Base-by-base conservation (phyloP, 2,329 filamentous ascomycete genomes). In the Camptophora hylomeconis region DNA sequence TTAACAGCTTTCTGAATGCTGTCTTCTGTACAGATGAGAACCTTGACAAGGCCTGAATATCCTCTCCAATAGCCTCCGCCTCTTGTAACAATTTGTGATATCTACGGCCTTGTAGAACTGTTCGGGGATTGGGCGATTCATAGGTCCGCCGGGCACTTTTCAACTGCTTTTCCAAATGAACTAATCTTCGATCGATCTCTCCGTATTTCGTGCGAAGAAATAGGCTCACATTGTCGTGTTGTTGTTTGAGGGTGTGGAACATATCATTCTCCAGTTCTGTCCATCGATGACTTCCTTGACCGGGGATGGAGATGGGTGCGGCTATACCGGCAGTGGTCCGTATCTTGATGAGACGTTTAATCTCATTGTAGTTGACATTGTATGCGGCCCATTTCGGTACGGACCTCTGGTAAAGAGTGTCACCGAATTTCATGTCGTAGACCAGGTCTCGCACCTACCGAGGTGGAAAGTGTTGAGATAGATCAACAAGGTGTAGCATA, bases 331-430 rank as follows among this genome's bases (percentile, higher is more conserved):
- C 69, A 8, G 75, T 77, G 2, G 82, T 92, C 49, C 83, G 71
- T 36, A 69, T 69, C 53, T 87, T 89, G 61, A 92, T 87, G 46
- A 81, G 67, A 51, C 80, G 69, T 56, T 92, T 92, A 39, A 92
- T 68, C 26, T 80, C 79, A 52, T 87, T 82, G 63, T 92, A 92
- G 53, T 89, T 82, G 54, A 92, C 73, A 54, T 92, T 89, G 52
- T 86, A 77, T 40, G 81, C 66, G 46, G 70, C 79, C 80, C 80
- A 89, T 69, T 79, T 73, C 39, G 80, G 80, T 47, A 84, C 80
- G 25, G 80, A 86, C 52, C 80, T 69, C 54, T 72, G 67, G 50
- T 76, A 72, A 37, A 89, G 66, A 37, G 72, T 76, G 40, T 80
- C 65, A 39, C 78, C 77, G 67, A 78, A 83, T 64, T 83, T 82